Conservation (phyloP, 352 stramenopile species). For the Aphanomyces stellatus region DNA sequence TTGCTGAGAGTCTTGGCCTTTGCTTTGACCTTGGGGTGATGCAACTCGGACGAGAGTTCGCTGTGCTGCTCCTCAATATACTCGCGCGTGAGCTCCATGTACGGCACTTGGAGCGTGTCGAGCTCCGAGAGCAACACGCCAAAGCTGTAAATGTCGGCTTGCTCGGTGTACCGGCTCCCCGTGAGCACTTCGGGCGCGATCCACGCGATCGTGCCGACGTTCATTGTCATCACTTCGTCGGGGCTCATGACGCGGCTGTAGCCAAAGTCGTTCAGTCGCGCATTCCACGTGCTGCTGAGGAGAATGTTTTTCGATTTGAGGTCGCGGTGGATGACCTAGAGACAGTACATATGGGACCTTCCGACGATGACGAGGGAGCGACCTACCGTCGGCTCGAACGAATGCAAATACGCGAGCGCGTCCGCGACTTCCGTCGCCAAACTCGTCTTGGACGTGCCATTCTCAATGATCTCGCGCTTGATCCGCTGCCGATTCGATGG, state of each 20-base stretch:
- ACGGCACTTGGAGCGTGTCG: slow-evolving; percentile 15
- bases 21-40: slow-evolving; percentile 17
- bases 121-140: slow-evolving; percentile 16
- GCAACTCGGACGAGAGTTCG: slow-evolving; percentile 11
- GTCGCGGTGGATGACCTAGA: slow-evolving; percentile 34
- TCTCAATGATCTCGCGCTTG: slow-evolving; percentile 1
- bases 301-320: slow-evolving; percentile 50
- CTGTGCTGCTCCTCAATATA: slow-evolving; percentile 16
- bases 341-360: not conserved
- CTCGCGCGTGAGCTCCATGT: slow-evolving; percentile 18
- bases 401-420: slow-evolving; percentile 20
- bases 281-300: slow-evolving; percentile 40
- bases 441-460: slow-evolving; percentile 16
- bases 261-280: slow-evolving; percentile 66
- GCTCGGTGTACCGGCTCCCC: slow-evolving; percentile 11
- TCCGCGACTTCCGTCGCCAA: slow-evolving; percentile 16
- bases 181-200: slow-evolving; percentile 35
- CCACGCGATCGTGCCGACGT: slow-evolving; percentile 52
- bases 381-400: slow-evolving; percentile 18
- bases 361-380: not conserved
- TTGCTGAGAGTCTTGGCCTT: slow-evolving; percentile 23
- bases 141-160: slow-evolving; percentile 21
- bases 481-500: slow-evolving; percentile 4
- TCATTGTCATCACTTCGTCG: slow-evolving; percentile 31
- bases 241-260: slow-evolving; percentile 36